Percentiles rank a stretch among this genome's conserved stretches.
These are phyloP conservation scores for Thalassiosira mediterranea DNA, from an alignment of 352 stramenopile genomes.

Conservation along the genomic window DNA sequence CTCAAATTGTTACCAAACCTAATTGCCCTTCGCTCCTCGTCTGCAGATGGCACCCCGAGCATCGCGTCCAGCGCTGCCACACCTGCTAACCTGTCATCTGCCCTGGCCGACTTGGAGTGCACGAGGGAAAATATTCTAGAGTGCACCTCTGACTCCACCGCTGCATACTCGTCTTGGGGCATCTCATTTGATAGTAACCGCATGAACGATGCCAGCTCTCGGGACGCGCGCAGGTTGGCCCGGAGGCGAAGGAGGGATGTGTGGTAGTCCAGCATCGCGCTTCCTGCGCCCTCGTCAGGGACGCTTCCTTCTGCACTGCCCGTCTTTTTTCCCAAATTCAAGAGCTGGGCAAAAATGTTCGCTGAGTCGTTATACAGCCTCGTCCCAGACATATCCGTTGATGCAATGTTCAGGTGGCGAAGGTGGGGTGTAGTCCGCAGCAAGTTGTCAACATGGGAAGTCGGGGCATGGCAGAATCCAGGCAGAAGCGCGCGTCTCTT, in stretches of 20 bases:
- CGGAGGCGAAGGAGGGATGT: conserved; percentile 56
- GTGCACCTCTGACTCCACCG: conserved; percentile 80
- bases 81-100: conserved; percentile 72
- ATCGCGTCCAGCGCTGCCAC: conserved; percentile 77
- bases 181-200: conserved; percentile 80
- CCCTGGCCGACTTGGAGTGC: conserved; percentile 51
- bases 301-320: neutral
- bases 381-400: conserved; percentile 68
- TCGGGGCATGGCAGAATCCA: conserved; percentile 41
- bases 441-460: conserved; percentile 72
- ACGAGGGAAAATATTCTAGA: conserved; percentile 77
- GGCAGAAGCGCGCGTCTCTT: conserved; percentile 27
- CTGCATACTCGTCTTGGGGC: conserved; percentile 76
- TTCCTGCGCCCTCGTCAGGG: conserved; percentile 5
- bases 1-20: conserved; percentile 82
- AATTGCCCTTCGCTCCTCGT: conserved; percentile 82
- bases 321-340: conserved; percentile 14
- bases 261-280: conserved; percentile 55
- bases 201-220: conserved; percentile 76
- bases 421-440: conserved; percentile 76
- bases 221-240: conserved; percentile 63
- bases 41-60: conserved; percentile 61
- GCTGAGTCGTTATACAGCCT: conserved; percentile 41
- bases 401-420: conserved; percentile 67
- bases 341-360: conserved; percentile 45